Base-by-base conservation (phyloP, 352 stramenopile genomes). In the Hyaloperonospora arabidopsidis region DNA sequence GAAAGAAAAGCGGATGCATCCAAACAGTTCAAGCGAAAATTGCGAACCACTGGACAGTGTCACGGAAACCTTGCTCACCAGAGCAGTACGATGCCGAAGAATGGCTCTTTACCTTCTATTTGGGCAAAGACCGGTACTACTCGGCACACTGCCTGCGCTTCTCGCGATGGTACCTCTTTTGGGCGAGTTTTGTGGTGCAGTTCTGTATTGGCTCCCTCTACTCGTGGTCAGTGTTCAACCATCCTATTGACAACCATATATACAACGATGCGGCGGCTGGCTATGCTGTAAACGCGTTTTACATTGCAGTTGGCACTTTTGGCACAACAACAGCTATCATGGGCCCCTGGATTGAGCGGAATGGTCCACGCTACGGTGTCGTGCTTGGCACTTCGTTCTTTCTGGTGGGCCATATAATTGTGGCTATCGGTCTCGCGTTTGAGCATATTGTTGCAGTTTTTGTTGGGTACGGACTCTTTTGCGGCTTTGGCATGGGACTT, bases 171-270 rank as follows among this genome's bases (percentile, higher is more conserved):
- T 79, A 79, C 19, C 59, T 87, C 25, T 87, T 87, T 60, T 74
- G 70, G 41, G 74, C 76, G 0, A 67, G 72, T 25, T 87, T 87
- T 45, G 45, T 85, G n/a, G 60, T 82, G 19, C 73, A 86, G 61
- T 84, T 86, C 57, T 86, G 73, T 58, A 82, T 82, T 47, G 78
- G 78, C 4, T 84, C 73, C 45, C 59, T 88, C 40, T 88, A 88
- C 53, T 75, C 71, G 17, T 88, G 76, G 76, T 85, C 73, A 18
- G 71, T 86, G 7, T 83, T 86, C 59, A 88, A 88, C 63, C 73
- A 77, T 40, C 76, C 74, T 7, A 82, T 88, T 44, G 74, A 87
- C 47, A 58, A 23, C 19, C 58, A 74, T 51, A 53, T 85, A 13
- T 85, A 61, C 58, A 45, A 71, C 19, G 52, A 86, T 45, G 34